phyloP scores from a whole-genome alignment of 2,329 filamentous ascomycete genomes.

The Penicillium decumbens region DNA sequence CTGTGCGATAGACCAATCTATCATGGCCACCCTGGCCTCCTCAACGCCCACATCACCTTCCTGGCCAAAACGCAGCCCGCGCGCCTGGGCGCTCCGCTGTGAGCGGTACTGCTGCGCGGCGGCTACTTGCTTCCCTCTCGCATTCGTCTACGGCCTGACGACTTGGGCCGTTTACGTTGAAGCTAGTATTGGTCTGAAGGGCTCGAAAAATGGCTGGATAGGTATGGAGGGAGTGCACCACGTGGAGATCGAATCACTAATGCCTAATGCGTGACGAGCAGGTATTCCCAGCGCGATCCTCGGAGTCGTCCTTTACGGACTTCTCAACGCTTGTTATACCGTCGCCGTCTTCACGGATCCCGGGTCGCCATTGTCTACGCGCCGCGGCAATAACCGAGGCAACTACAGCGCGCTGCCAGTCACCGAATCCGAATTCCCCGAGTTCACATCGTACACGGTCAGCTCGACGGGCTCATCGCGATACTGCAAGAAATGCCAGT shows the following conservation, averaged over 20 bases:
- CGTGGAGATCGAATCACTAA: not conserved
- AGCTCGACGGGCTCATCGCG: conserved; percentile 82
- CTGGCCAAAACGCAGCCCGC: conserved; percentile 40
- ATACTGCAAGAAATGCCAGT: conserved; percentile 97
- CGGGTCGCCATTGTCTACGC: conserved; percentile 56
- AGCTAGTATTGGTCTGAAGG: conserved; percentile 62
- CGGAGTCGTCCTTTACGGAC: conserved; percentile 66
- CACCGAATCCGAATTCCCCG: conserved; percentile 58
- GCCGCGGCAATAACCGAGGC: conserved; percentile 29
- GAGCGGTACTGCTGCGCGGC: conserved; percentile 80
- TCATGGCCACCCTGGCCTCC: conserved; percentile 39
- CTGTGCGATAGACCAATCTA: conserved; percentile 10
- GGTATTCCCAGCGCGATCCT: conserved; percentile 52
- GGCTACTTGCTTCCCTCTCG: conserved; percentile 77
- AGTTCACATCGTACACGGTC: conserved; percentile 76
- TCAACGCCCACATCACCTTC: conserved; percentile 40
- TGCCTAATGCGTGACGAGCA: conserved; percentile 12
- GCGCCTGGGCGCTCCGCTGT: conserved; percentile 47
- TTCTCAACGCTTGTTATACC: conserved; percentile 86
- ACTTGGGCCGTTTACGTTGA: conserved; percentile 92
- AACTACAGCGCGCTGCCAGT: conserved; percentile 76
- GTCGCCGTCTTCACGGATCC: conserved; percentile 89
- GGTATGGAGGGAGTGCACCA: conserved; percentile 25
- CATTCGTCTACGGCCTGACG: conserved; percentile 84
- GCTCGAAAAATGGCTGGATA: conserved; percentile 47